Evolutionary conservation across 148 eudicot genomes (phyloP).

Genomic region (Bassia scoparia): DNA sequence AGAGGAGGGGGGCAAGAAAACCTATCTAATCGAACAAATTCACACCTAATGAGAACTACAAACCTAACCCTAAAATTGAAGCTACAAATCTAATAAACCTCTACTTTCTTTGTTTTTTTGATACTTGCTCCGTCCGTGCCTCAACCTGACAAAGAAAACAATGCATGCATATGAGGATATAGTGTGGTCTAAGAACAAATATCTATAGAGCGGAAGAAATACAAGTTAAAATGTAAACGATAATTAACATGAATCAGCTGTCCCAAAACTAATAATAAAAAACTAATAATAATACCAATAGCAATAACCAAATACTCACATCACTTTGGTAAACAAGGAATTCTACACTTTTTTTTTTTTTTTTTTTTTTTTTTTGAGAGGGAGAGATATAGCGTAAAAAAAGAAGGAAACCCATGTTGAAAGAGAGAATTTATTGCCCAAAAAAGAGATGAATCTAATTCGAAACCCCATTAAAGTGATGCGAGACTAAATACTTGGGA

Average conservation of each 20-base stretch:
- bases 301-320: background rate
- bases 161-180: slow-evolving; percentile 1
- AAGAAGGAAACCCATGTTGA: no score
- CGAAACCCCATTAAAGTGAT: no score
- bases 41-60: slow-evolving; percentile 21
- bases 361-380: no score
- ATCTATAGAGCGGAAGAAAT: background rate
- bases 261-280: background rate
- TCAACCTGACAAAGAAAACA: slow-evolving; percentile 43
- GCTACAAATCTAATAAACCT: slow-evolving; percentile 10
- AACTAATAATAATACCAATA: background rate
- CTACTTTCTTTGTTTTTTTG: slow-evolving; percentile 63
- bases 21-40: slow-evolving; percentile 4
- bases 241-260: background rate
- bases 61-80: slow-evolving; percentile 12
- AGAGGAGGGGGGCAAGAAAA: background rate
- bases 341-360: no score
- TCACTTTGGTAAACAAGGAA: background rate
- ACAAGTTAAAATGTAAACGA: background rate
- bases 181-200: no score
- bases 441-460: no score
- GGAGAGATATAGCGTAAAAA: no score
- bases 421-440: no score
- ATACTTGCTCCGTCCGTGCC: slow-evolving; percentile 37
- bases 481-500: no score